Percentiles rank a stretch among this genome's conserved stretches.
Conservation (phyloP, 352 stramenopile species). For the Globisporangium cederbergense region DNA sequence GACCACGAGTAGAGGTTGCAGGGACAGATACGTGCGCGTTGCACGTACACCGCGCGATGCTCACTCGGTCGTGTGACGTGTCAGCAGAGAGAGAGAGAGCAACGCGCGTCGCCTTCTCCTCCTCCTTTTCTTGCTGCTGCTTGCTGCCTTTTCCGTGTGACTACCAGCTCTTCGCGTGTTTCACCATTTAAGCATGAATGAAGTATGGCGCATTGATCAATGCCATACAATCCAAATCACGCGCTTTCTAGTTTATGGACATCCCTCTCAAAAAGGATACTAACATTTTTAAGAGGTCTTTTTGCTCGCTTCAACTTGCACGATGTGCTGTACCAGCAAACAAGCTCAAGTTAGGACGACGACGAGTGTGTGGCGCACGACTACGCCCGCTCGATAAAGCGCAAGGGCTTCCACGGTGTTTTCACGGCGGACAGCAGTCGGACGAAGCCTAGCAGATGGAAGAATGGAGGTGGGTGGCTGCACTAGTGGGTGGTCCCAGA, state of each 20-base stretch:
- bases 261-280: not conserved
- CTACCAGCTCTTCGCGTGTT: not conserved
- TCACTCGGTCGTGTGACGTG: not conserved
- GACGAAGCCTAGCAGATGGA: too few species aligned
- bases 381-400: too few species aligned
- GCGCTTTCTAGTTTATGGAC: not conserved
- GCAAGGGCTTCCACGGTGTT: too few species aligned
- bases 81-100: not conserved
- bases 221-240: not conserved
- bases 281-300: not conserved
- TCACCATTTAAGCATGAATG: not conserved
- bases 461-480: too few species aligned
- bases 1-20: not conserved
- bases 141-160: not conserved
- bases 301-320: not conserved
- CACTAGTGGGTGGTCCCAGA: too few species aligned
- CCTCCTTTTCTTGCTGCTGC: not conserved
- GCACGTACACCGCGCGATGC: not conserved
- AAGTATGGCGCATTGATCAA: not conserved
- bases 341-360: too few species aligned
- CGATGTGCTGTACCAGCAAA: not conserved
- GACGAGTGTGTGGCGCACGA: too few species aligned
- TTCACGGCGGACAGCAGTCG: too few species aligned
- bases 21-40: not conserved
- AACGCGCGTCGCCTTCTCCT: not conserved